A percentile compares a stretch with the other conserved stretches of the same genome.
These are phyloP conservation scores for Paracamarosporium sp. DNA, from an alignment of 2,329 filamentous ascomycete genomes.

Conservation along the genomic window DNA sequence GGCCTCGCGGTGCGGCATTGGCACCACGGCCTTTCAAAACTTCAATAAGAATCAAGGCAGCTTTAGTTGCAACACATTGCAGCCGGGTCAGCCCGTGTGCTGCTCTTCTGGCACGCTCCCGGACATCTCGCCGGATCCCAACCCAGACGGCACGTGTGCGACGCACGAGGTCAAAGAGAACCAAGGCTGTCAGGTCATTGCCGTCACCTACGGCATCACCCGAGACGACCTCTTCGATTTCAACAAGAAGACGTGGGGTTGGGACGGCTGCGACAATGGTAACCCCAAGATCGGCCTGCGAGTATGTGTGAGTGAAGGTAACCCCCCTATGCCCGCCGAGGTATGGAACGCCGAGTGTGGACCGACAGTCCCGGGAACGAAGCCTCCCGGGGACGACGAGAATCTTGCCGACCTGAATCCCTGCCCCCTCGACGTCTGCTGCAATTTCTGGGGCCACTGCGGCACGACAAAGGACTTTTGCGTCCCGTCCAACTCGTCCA, in stretches of 20 bases:
- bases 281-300: neutral
- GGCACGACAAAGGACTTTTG: conserved; percentile 11
- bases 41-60: conserved; percentile 1
- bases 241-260: conserved; percentile 15
- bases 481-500: neutral
- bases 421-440: conserved; percentile 10
- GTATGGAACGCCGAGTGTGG: conserved; percentile 3
- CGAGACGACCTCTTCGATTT: neutral
- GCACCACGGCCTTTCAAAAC: conserved; percentile 1
- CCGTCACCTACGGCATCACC: neutral
- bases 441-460: conserved; percentile 9
- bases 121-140: neutral
- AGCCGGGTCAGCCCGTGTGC: conserved; percentile 8
- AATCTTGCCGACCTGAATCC: conserved; percentile 5
- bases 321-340: conserved; percentile 11
- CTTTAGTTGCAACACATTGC: conserved; percentile 3
- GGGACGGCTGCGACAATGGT: conserved; percentile 3
- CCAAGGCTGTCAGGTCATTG: neutral
- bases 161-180: neutral
- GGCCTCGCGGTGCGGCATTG: neutral
- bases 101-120: conserved; percentile 10
- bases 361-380: conserved; percentile 1
- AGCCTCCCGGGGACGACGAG: neutral
- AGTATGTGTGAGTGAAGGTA: conserved; percentile 2
- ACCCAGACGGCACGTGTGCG: conserved; percentile 6